Base-by-base conservation (phyloP, 495 filamentous ascomycete species). In the Penicillium goetzii region DNA sequence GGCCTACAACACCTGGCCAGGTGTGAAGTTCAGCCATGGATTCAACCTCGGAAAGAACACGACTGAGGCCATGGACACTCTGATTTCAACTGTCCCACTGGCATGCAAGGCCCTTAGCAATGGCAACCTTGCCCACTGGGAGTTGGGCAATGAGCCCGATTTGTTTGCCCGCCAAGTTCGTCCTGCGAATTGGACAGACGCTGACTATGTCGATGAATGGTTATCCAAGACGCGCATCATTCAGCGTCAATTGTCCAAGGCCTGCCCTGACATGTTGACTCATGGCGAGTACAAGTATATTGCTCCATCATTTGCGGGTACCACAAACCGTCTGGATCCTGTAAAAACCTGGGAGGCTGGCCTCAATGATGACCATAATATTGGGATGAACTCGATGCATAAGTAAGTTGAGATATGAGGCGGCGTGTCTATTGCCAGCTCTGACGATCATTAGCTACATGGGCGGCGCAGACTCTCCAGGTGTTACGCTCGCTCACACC, bases 141-240 rank as follows among this genome's bases (percentile, higher is more conserved):
- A 86, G 58, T 82, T 88, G 64, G 88, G 87, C 17, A 90, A 91
- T 60, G 88, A 91, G 73, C 87, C 88, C 0, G 88, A 91, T 66
- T 74, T 90, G 26, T 89, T 75, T 68, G 80, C 81, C 21, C 83
- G 84, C 0, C 71, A 76, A 3, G 81, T 85, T 51, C 73, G 87
- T 30, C 83, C 85, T 12, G 43, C 80, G 0, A 71, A 63, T 54
- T 91, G 86, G 82, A 80, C 75, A 40, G 88, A 89, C 67, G 68
- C 69, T 43, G 76, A 79, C 32, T 90, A 86, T 68, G 85, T 89
- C 2, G 47, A 67, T n/a, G 80, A 91, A 66, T 91, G 88, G 88
- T 70, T 84, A 10, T 78, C 82, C 56, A 85, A 81, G 54, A 86
- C 83, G 0, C 60, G 77, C 17, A 72, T 72, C 0, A 83, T 89